Conservation (phyloP, 2,329 filamentous ascomycete species). For the Trichoderma aggressivum region DNA sequence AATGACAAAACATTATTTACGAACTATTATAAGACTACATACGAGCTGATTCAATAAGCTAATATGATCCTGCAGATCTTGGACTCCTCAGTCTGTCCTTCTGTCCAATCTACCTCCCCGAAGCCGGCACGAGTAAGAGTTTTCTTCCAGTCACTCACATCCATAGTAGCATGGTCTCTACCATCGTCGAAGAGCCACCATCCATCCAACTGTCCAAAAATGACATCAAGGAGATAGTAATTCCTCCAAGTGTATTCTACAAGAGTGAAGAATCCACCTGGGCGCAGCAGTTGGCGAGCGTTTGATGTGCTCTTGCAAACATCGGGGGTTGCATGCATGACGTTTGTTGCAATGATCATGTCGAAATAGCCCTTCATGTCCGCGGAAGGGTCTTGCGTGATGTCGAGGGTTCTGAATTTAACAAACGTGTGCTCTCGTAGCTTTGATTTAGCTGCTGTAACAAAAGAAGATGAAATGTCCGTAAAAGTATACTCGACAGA, state of each 20-base stretch:
- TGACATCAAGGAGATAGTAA: background rate
- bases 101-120: background rate
- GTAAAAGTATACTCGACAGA: background rate
- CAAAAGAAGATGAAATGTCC: background rate
- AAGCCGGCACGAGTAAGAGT: background rate
- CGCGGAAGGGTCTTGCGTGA: background rate
- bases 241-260: background rate
- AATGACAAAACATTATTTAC: background rate
- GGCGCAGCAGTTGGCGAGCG: background rate
- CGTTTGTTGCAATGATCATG: background rate
- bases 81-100: background rate
- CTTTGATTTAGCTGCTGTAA: background rate
- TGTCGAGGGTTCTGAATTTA: background rate
- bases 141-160: background rate
- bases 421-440: background rate
- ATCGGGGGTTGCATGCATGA: background rate
- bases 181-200: background rate
- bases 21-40: background rate
- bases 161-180: background rate
- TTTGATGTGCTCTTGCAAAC: background rate
- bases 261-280: background rate
- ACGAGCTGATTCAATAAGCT: background rate
- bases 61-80: background rate
- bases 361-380: background rate
- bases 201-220: background rate